These are phyloP conservation scores for Cucumis sativus DNA, from an alignment of 306 rosid genomes.

Conservation along the genomic window DNA sequence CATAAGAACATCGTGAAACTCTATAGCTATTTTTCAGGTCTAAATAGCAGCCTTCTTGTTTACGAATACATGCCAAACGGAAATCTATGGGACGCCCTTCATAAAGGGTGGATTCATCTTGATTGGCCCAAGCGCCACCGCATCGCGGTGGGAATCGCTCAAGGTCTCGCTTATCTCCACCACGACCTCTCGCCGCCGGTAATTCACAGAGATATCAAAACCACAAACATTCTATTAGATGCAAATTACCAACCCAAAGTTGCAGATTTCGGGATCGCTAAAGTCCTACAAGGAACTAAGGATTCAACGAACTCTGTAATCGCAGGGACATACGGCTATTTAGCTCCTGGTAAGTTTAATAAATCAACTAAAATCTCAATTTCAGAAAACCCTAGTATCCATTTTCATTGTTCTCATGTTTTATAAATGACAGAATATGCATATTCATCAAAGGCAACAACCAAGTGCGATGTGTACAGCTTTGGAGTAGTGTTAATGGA, in stretches of 20 bases:
- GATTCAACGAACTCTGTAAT: conserved; percentile 79
- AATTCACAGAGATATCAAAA: conserved; percentile 86
- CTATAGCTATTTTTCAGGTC: conserved; percentile 59
- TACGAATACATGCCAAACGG: conserved; percentile 95
- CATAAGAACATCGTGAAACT: conserved; percentile 90
- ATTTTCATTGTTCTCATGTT: background rate
- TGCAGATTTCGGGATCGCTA: conserved; percentile 95
- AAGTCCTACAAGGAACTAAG: conserved; percentile 80
- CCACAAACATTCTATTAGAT: conserved; percentile 80
- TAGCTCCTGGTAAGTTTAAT: conserved; percentile 68
- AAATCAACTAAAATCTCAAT: background rate
- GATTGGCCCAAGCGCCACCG: conserved; percentile 88
- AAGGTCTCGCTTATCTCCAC: conserved; percentile 90
- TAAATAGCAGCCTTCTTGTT: conserved; percentile 59
- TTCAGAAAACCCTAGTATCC: background rate
- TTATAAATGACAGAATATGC: conserved; percentile 62
- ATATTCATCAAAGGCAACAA: conserved; percentile 75
- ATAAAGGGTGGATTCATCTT: conserved; percentile 49
- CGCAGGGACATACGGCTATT: conserved; percentile 86
- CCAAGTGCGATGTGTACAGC: conserved; percentile 92
- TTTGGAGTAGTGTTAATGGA: conserved; percentile 92
- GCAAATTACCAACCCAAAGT: conserved; percentile 70
- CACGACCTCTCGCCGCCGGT: conserved; percentile 75
- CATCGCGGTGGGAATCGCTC: conserved; percentile 74
- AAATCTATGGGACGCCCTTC: conserved; percentile 90